Conservation (phyloP, 768 basidiomycete species). For the Lentinula raphanica region DNA sequence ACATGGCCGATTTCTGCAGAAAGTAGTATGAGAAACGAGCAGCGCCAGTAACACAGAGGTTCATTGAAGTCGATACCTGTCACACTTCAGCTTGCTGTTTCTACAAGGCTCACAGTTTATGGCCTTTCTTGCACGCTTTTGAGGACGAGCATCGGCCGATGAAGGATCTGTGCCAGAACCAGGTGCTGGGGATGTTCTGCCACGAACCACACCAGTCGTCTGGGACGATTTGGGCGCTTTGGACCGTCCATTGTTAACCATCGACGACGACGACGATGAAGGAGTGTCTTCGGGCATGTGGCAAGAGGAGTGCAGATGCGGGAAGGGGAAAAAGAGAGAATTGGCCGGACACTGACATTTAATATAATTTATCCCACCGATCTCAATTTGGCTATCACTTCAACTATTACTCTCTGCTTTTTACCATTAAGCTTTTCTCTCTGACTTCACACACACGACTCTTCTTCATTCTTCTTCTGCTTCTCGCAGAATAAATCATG, state of each 20-base stretch:
- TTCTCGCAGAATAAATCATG: background rate
- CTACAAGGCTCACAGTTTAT: slow-evolving; percentile 89
- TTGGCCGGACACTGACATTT: background rate
- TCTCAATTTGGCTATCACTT: slow-evolving; percentile 2
- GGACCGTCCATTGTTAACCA: slow-evolving; percentile 36
- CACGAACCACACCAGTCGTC: slow-evolving; percentile 41
- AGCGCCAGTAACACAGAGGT: slow-evolving; percentile 1
- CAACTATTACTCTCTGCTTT: background rate
- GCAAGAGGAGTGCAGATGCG: slow-evolving; percentile 2
- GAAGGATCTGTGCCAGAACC: slow-evolving; percentile 29
- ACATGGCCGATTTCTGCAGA: slow-evolving; percentile 73
- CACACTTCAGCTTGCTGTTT: slow-evolving; percentile 85
- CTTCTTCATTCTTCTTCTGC: background rate
- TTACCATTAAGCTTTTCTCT: background rate
- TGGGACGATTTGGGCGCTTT: slow-evolving; percentile 33
- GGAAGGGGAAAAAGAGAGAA: slow-evolving; percentile 5
- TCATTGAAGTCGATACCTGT: slow-evolving; percentile 45
- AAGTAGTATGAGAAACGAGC: slow-evolving; percentile 11
- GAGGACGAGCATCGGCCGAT: slow-evolving; percentile 51
- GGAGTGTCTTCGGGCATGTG: slow-evolving; percentile 35
- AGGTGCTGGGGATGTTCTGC: slow-evolving; percentile 44
- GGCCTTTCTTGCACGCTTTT: slow-evolving; percentile 80
- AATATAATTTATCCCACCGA: background rate
- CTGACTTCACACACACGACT: background rate
- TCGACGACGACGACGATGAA: slow-evolving; percentile 21